Conservation (phyloP, 257 asterid species). For the Solanum medicagineum region DNA sequence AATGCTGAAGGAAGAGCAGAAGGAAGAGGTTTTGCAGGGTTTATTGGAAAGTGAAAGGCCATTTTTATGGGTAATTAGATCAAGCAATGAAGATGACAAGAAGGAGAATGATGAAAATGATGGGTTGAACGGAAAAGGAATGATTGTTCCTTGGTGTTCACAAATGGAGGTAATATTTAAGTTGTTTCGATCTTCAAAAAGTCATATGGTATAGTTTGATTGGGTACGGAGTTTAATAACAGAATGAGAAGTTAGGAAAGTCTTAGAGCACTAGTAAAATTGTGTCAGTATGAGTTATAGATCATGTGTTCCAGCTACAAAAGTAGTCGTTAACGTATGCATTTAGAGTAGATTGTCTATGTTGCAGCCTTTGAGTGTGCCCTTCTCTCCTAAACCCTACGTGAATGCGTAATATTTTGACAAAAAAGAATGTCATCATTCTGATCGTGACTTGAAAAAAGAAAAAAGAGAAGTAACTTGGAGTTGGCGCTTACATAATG, state of each 20-base stretch:
- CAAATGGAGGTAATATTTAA: slow-evolving; percentile 28
- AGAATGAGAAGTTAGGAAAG: neutral
- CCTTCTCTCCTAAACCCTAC: no score
- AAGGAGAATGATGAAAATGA: slow-evolving; percentile 8
- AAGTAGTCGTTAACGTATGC: no score
- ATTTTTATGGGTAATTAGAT: slow-evolving; percentile 47
- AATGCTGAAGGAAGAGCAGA: slow-evolving; percentile 6
- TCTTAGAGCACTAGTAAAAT: neutral
- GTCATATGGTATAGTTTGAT: neutral
- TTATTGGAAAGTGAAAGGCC: slow-evolving; percentile 23
- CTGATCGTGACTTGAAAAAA: no score
- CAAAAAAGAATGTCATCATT: no score
- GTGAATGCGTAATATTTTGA: no score
- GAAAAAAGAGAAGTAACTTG: no score
- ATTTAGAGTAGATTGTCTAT: no score
- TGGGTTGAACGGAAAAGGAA: slow-evolving; percentile 22
- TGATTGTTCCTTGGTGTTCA: slow-evolving; percentile 47
- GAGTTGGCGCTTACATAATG: no score
- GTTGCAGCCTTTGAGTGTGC: no score
- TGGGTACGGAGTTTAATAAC: neutral
- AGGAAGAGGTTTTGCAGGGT: slow-evolving; percentile 45
- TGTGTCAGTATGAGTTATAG: no score
- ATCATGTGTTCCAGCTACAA: neutral
- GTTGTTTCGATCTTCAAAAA: neutral
- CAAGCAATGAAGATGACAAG: neutral